Conservation (phyloP, 108 stramenopile species). For the Ochromonas danica region DNA sequence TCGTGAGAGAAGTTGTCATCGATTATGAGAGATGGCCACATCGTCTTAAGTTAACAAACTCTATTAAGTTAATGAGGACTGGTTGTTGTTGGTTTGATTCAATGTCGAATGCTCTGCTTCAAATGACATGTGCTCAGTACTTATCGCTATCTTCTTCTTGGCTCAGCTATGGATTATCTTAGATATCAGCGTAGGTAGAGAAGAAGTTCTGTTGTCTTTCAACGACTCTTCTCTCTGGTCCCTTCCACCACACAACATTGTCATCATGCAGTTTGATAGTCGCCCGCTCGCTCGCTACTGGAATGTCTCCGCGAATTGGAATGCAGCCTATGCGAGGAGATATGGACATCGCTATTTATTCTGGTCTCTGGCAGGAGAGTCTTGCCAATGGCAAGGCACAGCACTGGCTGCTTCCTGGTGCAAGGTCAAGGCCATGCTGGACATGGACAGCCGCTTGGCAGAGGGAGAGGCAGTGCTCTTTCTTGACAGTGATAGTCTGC, state of each 20-base stretch:
- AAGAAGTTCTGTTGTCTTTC: background rate
- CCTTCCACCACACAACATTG: background rate
- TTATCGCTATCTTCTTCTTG: no score
- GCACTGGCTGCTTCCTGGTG: conserved; percentile 21
- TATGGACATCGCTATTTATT: conserved; percentile 33
- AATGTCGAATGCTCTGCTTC: no score
- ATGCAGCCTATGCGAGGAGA: background rate
- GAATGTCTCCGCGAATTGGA: conserved; percentile 21
- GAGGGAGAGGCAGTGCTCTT: background rate
- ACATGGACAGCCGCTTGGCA: background rate
- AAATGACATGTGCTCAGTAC: no score
- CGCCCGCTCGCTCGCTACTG: conserved; percentile 3
- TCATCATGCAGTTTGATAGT: conserved; percentile 11
- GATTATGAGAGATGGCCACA: no score
- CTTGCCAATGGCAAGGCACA: background rate
- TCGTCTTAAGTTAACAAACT: no score
- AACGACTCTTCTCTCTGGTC: background rate
- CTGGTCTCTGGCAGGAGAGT: background rate
- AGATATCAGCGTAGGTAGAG: no score
- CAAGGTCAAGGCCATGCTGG: conserved; percentile 30
- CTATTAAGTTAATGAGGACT: no score
- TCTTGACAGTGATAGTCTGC: conserved; percentile 21
- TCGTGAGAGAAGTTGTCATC: no score
- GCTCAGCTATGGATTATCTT: no score
- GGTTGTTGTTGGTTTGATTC: no score